A percentile compares a stretch with the other conserved stretches of the same genome.
Evolutionary conservation across 2,329 filamentous ascomycete genomes (phyloP).

Genomic region (Paecilomyces dactylethromorphus): DNA sequence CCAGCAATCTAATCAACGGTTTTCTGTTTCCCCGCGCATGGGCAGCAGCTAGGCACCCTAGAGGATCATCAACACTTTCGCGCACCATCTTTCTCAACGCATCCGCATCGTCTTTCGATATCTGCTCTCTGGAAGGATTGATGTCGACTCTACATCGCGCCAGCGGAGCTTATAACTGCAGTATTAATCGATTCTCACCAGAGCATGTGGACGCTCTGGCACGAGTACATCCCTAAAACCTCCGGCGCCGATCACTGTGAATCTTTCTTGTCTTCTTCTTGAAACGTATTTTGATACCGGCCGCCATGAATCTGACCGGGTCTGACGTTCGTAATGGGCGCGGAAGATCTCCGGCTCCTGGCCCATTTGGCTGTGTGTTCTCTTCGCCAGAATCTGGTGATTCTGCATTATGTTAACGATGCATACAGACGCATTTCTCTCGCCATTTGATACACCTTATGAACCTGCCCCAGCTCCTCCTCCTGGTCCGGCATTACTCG

Average conservation of each 20-base stretch:
- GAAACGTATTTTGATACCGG: neutral
- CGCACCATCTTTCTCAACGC: neutral
- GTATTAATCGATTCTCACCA: neutral
- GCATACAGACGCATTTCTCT: conserved; percentile 26
- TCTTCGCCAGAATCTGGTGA: conserved; percentile 2
- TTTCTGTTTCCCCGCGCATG: neutral
- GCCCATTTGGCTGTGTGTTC: conserved; percentile 63
- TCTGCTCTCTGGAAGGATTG: neutral
- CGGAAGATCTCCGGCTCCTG: conserved; percentile 48
- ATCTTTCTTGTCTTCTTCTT: neutral
- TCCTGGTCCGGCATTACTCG: conserved; percentile 58
- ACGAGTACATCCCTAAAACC: neutral
- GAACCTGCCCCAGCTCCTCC: conserved; percentile 55
- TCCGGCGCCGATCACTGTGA: neutral
- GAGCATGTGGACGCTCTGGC: neutral
- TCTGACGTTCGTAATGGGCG: conserved; percentile 27
- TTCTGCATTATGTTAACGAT: neutral
- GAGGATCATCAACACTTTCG: neutral
- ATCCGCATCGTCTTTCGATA: neutral
- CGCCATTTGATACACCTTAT: conserved; percentile 27
- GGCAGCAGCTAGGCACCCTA: neutral
- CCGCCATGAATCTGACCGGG: conserved; percentile 26
- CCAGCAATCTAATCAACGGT: neutral
- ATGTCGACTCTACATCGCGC: neutral
- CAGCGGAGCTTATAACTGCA: neutral